Base-by-base conservation (phyloP, 1,284 basidiomycete genomes). In the Cystobasidium sp. region DNA sequence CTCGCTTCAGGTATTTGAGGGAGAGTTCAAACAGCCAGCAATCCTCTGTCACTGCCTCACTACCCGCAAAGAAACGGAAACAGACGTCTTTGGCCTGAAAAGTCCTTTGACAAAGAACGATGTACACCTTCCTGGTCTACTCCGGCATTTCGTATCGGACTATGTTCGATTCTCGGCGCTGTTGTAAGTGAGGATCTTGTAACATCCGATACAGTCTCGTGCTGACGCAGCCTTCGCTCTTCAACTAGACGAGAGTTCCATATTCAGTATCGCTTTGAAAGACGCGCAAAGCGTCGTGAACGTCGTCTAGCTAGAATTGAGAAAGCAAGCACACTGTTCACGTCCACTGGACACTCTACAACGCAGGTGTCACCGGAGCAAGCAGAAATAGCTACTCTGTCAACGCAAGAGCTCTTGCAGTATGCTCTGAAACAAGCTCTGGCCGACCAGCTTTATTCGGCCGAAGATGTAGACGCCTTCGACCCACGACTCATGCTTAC, bases 401-500 rank as follows among this genome's bases (percentile, higher is more conserved):
- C 69, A 6, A 62, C 69, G 24, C 69, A 71, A 22, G 69, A 71
- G 47, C 69, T 71, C 3, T 22, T 71, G 10, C 47, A 51, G 39
- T 41, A 71, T 55, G 43, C 69, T 20, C 49, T 71, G 9, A 18
- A 53, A 20, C 58, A 59, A 53, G 58, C 69, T 9, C n/a, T 71
- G 69, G n/a, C 18, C 18, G 69, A 71, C 14, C 18, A 51, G 8
- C 61, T 71, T 9, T 71, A 52, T 44, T 41, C 59, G 16, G 22
- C 5, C 1, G 69, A 71, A 52, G 69, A 71, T 22, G 12, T 71
- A 16, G 69, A 71, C 18, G 24, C 61, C 6, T 64, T 58, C 24
- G 69, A 71, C 10, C 69, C 69, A 1, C 37, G 69, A 53, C 52
- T 71, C 22, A 51, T 71, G 46, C 58, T 71, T 20, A 71, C 69